Evolutionary conservation across 2,329 filamentous ascomycete genomes (phyloP).

Genomic region (Seiridium unicorne): DNA sequence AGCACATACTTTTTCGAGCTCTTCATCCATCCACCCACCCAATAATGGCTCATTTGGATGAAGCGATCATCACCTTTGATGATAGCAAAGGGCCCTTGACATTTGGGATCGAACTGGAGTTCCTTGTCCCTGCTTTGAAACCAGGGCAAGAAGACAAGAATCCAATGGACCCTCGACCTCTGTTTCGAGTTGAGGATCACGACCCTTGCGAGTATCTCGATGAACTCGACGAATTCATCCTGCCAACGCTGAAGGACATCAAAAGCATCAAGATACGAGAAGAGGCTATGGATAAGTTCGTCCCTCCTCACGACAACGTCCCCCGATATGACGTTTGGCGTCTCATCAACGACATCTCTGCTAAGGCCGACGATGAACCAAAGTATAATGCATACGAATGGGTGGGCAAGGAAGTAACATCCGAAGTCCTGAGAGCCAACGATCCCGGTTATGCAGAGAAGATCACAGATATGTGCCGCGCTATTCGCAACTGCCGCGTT

Average conservation of each 20-base stretch:
- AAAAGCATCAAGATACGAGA: slow-evolving; percentile 11
- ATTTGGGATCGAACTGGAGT: slow-evolving; percentile 25
- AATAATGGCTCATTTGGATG: slow-evolving; percentile 5
- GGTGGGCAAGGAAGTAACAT: slow-evolving; percentile 19
- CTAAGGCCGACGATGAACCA: not conserved
- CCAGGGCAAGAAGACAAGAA: not conserved
- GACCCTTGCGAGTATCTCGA: slow-evolving; percentile 14
- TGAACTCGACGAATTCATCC: not conserved
- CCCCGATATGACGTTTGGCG: slow-evolving; percentile 20
- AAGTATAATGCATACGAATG: slow-evolving; percentile 12
- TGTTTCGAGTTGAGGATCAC: not conserved
- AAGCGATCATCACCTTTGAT: slow-evolving; percentile 16
- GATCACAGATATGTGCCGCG: slow-evolving; percentile 17
- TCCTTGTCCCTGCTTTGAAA: slow-evolving; percentile 15
- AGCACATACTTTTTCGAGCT: too few relatives aligned
- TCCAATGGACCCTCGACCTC: not conserved
- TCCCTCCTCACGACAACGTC: slow-evolving; percentile 14
- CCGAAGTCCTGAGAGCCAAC: slow-evolving; percentile 15
- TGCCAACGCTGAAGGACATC: slow-evolving; percentile 5
- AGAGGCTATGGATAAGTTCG: slow-evolving; percentile 12
- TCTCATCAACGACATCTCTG: slow-evolving; percentile 13
- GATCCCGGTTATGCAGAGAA: slow-evolving; percentile 9
- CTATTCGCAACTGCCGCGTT: slow-evolving; percentile 15
- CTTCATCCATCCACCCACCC: not conserved
- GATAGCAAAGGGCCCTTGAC: slow-evolving; percentile 17